These are phyloP conservation scores for Clarireedia monteithiana DNA, from an alignment of 2,329 filamentous ascomycete genomes.

Conservation along the genomic window DNA sequence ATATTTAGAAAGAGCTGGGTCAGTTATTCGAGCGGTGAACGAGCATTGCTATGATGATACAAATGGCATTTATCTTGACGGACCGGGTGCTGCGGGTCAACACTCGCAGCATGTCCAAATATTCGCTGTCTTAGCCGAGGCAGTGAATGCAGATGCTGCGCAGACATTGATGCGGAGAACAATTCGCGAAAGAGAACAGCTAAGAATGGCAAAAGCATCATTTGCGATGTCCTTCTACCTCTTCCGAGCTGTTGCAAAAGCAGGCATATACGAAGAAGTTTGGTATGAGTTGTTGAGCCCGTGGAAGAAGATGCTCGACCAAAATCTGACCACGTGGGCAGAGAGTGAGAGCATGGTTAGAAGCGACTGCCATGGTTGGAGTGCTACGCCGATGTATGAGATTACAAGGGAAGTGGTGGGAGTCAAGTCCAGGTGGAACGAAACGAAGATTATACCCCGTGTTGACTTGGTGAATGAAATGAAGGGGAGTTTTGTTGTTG, in stretches of 20 bases:
- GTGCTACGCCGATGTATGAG: background rate
- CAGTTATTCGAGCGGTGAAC: background rate
- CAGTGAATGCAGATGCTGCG: background rate
- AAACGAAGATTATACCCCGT: background rate
- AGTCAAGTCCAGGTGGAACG: background rate
- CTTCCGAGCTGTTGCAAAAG: background rate
- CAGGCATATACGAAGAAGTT: background rate
- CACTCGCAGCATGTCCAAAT: background rate
- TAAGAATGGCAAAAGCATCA: background rate
- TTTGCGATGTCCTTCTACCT: background rate
- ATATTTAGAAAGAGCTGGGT: background rate
- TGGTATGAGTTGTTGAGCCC: background rate
- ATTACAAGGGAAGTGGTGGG: background rate
- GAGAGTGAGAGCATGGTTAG: slow-evolving; percentile 1
- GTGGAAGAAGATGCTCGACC: background rate
- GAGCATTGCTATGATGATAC: background rate
- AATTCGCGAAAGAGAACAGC: background rate
- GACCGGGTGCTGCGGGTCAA: background rate
- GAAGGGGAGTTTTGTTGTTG: background rate
- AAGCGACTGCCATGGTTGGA: slow-evolving; percentile 1
- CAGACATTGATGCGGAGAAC: background rate
- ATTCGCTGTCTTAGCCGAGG: background rate
- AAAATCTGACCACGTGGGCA: background rate
- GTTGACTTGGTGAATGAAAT: background rate
- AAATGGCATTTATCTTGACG: background rate